Evolutionary conservation across 1,284 basidiomycete species (phyloP).

Genomic region (Cutaneotrichosporon cyanovorans): DNA sequence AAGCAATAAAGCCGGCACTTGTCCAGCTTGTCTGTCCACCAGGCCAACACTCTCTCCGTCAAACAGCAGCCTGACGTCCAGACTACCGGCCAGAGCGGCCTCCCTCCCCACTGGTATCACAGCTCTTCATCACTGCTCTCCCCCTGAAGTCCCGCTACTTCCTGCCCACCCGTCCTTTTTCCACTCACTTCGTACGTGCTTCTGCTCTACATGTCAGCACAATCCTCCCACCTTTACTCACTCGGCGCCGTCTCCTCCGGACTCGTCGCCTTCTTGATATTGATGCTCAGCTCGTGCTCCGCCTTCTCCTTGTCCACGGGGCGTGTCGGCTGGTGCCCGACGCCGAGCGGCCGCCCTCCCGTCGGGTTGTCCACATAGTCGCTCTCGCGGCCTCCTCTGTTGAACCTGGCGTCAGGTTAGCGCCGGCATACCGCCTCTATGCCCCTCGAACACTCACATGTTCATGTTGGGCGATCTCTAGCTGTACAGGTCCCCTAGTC

Average conservation of each 20-base stretch:
- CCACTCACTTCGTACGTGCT: slow-evolving; percentile 88
- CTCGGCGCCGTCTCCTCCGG: slow-evolving; percentile 72
- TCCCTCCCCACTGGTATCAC: too few relatives aligned
- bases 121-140: background rate
- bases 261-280: slow-evolving; percentile 94
- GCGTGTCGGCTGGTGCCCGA: slow-evolving; percentile 74
- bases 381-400: slow-evolving; percentile 20
- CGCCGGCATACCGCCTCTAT: background rate
- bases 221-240: slow-evolving; percentile 5
- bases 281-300: slow-evolving; percentile 78
- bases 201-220: slow-evolving; percentile 62
- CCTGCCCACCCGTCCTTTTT: too few relatives aligned
- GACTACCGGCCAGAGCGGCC: too few relatives aligned
- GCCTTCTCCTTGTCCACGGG: slow-evolving; percentile 96
- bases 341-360: slow-evolving; percentile 26
- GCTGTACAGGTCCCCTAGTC: too few relatives aligned
- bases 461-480: background rate
- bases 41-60: too few relatives aligned
- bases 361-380: slow-evolving; percentile 35
- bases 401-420: slow-evolving; percentile 23
- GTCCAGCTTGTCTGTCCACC: too few relatives aligned
- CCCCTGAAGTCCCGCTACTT: too few relatives aligned
- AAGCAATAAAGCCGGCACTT: too few relatives aligned
- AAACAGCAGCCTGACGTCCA: too few relatives aligned
- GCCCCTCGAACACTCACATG: too few relatives aligned